These are phyloP conservation scores for Leccinum longicurvipes DNA, from an alignment of 768 basidiomycete species.

Conservation along the genomic window DNA sequence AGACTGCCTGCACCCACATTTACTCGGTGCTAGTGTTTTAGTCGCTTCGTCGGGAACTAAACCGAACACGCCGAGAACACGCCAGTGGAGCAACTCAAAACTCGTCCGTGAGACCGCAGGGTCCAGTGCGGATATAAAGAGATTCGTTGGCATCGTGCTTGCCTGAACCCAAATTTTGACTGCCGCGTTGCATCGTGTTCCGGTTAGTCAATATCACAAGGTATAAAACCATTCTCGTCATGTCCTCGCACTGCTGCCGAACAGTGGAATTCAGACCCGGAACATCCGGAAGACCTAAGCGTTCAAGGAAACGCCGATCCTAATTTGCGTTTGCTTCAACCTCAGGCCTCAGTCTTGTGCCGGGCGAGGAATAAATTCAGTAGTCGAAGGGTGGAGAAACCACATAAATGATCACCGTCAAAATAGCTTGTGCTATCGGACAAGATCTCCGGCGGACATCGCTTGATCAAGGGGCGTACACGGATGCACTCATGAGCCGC, in stretches of 20 bases:
- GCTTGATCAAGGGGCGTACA: conserved; percentile 1
- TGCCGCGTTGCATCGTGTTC: background rate
- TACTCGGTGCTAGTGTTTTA: background rate
- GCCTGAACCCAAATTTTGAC: conserved; percentile 1
- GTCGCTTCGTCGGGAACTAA: background rate
- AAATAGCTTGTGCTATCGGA: background rate
- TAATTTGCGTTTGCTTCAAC: background rate
- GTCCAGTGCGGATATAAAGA: conserved; percentile 3
- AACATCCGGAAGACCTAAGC: background rate
- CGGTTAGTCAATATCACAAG: background rate
- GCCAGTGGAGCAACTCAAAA: background rate
- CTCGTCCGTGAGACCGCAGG: conserved; percentile 5
- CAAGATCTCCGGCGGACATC: conserved; percentile 17
- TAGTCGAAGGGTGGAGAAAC: background rate
- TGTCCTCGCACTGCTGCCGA: background rate
- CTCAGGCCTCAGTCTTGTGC: background rate
- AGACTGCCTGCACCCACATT: background rate
- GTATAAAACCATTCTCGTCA: background rate
- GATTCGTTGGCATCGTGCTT: background rate
- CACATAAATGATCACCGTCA: background rate
- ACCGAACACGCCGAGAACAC: conserved; percentile 1
- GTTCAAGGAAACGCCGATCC: background rate
- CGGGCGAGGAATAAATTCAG: background rate
- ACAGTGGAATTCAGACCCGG: background rate
- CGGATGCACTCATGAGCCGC: background rate